Evolutionary conservation across 805 yeast species (phyloP).

Genomic region (Schwanniomyces polymorphus): DNA sequence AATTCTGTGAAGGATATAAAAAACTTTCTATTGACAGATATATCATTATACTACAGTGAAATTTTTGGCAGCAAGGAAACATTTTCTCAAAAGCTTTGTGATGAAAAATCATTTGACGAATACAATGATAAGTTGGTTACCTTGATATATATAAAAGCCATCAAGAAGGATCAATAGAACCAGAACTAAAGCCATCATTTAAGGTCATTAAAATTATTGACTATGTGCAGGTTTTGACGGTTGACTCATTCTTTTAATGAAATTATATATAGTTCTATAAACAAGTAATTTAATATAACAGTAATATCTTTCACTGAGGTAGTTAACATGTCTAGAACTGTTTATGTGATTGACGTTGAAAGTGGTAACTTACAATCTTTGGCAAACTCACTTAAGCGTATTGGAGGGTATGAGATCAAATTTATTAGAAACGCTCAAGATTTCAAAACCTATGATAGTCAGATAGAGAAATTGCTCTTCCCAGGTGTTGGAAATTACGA

Average conservation of each 20-base stretch:
- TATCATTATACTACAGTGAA: constrained; percentile 29
- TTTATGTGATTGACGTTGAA: constrained; percentile 87
- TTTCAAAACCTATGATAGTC: constrained; percentile 37
- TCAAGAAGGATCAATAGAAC: constrained; percentile 10
- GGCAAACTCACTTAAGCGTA: constrained; percentile 75
- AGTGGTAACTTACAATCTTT: constrained; percentile 92
- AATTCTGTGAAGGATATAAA: constrained; percentile 30
- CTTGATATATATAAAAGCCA: constrained; percentile 25
- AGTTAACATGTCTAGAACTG: constrained; percentile 19
- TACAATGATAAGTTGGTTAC: constrained; percentile 12
- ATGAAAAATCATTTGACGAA: constrained; percentile 9
- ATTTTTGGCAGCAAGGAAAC: constrained; percentile 30
- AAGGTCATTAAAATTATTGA: not conserved
- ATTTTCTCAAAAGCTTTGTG: constrained; percentile 18
- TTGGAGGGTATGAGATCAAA: constrained; percentile 66
- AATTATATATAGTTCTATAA: too few relatives aligned
- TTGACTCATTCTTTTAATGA: not conserved
- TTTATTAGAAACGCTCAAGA: constrained; percentile 62
- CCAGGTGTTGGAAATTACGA: constrained; percentile 99
- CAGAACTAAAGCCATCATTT: not conserved
- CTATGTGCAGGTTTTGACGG: not conserved
- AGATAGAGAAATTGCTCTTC: constrained; percentile 62
- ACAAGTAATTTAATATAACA: too few relatives aligned
- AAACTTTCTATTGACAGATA: constrained; percentile 26
- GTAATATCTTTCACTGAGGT: not conserved